Evolutionary conservation across 2,329 filamentous ascomycete genomes (phyloP), one percentile per base, ranked within the genome.

Genomic region (Rugonectria rugulosa): DNA sequence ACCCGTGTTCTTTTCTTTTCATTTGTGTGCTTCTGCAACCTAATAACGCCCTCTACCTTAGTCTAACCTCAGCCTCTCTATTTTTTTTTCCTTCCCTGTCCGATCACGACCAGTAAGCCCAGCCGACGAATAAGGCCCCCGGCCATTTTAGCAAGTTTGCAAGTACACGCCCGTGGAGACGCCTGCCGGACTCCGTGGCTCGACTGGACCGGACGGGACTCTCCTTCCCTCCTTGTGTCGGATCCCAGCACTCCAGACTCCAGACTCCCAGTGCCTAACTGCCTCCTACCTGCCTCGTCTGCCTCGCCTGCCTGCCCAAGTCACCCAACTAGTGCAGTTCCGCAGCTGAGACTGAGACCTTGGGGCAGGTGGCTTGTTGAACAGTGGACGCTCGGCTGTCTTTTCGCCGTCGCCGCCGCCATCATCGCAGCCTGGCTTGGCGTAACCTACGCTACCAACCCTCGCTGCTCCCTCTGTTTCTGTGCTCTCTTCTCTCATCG

Each of bases 361-460:
- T 40, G 42, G 34, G n/a, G n/a, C n/a, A n/a, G n/a, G n/a, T n/a
- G n/a, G n/a, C n/a, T n/a, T n/a, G n/a, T n/a, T n/a, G n/a, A n/a
- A n/a, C n/a, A n/a, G n/a, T n/a, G n/a, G 12, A 27, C 24, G 24
- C 24, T 27, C 24, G 24, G 24, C 24, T 27, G 6, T n/a, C n/a
- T n/a, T n/a, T n/a, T n/a, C n/a, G n/a, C n/a, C n/a, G n/a, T 38
- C 20, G 41, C 29, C 31, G 40, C 27, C 42, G 43, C 32, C 49
- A 19, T 34, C 32, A 27, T 37, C 31, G 17, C 42, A 46, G 34
- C 32, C 34, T 31, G 21, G 29, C 40, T 21, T 36, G 43, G 31
- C 43, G n/a, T 36, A 23, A 17, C n/a, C n/a, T n/a, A n/a, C 48
- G 48, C 49, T 38, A 47, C 36, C 50, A 42, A 43, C 29, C 47